Evolutionary conservation across 352 stramenopile genomes (phyloP), one percentile per base, ranked within the genome.

Genomic region (Globisporangium nunn): DNA sequence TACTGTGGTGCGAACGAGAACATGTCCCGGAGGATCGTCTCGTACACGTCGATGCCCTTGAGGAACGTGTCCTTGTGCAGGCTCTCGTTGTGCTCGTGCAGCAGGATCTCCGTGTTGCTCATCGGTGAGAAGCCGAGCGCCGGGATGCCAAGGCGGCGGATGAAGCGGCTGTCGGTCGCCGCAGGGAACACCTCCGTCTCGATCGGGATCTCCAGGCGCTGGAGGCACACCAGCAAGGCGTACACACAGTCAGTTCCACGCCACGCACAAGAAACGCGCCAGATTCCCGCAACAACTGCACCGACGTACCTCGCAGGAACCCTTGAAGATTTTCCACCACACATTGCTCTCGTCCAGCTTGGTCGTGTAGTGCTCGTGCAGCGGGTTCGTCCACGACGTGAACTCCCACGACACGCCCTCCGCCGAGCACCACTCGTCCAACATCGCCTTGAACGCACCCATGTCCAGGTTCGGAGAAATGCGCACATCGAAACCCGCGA

Each of bases 71-170:
- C 75, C 66, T 97, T 85, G 58, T 96, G 77, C 37, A 98, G 70
- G 52, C 89, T 95, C 70, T 98, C 94, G 68, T 98, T 96, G 78
- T 98, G 90, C 74, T 98, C 94, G 62, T 98, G 94, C 23, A 98
- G 71, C 52, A 98, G 65, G 33, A 98, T 95, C 54, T 93, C 81
- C 2, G 86, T 96, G 56, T 96, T 93, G 53, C 80, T 74, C 88
- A 98, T 98, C 12, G 94, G 94, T 45, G 83, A 96, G 55, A 88
- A 98, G n/a, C 93, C 94, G 50, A 98, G 72, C 14, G 93, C 93
- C 31, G 85, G 82, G 49, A 98, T 85, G 12, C 88, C 90, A n/a
- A 97, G 50, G 29, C 80, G 73, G 50, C 94, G 72, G 17, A 98
- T 54, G 68, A 97, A 98, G 29, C 94, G 72, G 41, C 81, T 96